Base-by-base conservation (phyloP, 148 eudicot species). In the Pharnaceum exiguum region DNA sequence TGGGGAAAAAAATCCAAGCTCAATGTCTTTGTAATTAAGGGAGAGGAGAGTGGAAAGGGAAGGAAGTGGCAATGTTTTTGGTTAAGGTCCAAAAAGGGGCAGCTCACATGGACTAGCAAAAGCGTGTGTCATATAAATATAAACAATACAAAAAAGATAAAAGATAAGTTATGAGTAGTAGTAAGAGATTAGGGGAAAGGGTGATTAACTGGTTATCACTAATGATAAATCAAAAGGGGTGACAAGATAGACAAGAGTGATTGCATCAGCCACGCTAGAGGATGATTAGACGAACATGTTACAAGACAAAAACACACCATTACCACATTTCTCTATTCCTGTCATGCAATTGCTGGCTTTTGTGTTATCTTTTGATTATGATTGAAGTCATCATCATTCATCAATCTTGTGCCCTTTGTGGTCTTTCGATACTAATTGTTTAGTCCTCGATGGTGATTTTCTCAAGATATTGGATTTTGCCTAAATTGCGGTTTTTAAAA, bases 91-190 rank as follows among this genome's bases (percentile, higher is more conserved):
- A 67, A 63, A 46, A 55, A 36, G 47, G 55, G 69, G 75, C 71
- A 65, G 57, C 78, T 73, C 83, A 82, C 82, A 82, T 79, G 77
- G 70, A 74, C 53, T 61, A 60, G 70, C 62, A 43, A 60, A 60
- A 40, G 60, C 63, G 61, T 42, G 33, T 40, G 64, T 46, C 38
- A 59, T 22, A 24, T 42, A 42, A 1, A n/a, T 4, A 22, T 11
- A 26, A 40, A 24, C 8, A 13, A 45, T 28, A 40, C 40, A 39
- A 37, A 17, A 32, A 7, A 2, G 6, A 23, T 15, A 32, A 26
- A 28, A 17, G 7, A 31, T 17, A 12, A 31, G 15, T 29, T 4
- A 5, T 10, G 32, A 5, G 4, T 5, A 33, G 22, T 0, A 35
- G 36, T 29, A 13, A 4, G 10, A 38, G 40, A 57, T 46, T 46